Conservation (phyloP, 805 yeast genomes). For the Danielia reshetovae region DNA sequence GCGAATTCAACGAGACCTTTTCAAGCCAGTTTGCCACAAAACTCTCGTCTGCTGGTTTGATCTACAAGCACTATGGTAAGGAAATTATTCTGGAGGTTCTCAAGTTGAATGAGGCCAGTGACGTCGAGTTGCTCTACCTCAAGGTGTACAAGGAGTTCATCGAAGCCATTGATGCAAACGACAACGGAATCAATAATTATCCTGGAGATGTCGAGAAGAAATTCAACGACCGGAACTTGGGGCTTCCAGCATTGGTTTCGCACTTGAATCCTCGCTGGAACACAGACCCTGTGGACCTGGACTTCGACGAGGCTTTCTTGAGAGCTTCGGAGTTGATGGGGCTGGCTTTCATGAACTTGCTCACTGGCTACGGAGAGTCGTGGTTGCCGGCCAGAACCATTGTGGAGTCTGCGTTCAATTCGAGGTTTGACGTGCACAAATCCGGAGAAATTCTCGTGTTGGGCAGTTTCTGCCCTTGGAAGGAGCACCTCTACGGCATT, state of each 20-base stretch:
- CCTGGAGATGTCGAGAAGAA: constrained; percentile 50
- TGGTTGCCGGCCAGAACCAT: constrained; percentile 88
- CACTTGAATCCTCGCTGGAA: constrained; percentile 86
- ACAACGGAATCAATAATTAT: constrained; percentile 83
- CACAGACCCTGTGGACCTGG: constrained; percentile 59
- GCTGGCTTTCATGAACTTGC: constrained; percentile 60
- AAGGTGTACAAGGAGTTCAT: constrained; percentile 83
- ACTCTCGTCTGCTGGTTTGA: constrained; percentile 88
- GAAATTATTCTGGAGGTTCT: constrained; percentile 57
- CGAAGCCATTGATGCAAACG: constrained; percentile 93
- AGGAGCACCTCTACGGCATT: constrained; percentile 76
- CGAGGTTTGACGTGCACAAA: constrained; percentile 56
- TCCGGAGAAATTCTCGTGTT: constrained; percentile 74
- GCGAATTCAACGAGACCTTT: constrained; percentile 80
- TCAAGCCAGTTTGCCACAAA: constrained; percentile 63
- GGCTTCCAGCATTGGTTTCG: constrained; percentile 74
- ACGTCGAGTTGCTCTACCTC: constrained; percentile 59
- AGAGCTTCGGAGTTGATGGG: constrained; percentile 85
- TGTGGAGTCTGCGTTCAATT: constrained; percentile 65
- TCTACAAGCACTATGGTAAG: constrained; percentile 82
- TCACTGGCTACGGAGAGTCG: constrained; percentile 69
- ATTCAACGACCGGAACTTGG: constrained; percentile 69
- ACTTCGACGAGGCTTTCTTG: constrained; percentile 60
- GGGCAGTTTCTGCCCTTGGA: constrained; percentile 88
- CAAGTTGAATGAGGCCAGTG: constrained; percentile 31